Evolutionary conservation across 257 asterid genomes (phyloP), one percentile per base, ranked within the genome.

Genomic region (Solanum phureja): DNA sequence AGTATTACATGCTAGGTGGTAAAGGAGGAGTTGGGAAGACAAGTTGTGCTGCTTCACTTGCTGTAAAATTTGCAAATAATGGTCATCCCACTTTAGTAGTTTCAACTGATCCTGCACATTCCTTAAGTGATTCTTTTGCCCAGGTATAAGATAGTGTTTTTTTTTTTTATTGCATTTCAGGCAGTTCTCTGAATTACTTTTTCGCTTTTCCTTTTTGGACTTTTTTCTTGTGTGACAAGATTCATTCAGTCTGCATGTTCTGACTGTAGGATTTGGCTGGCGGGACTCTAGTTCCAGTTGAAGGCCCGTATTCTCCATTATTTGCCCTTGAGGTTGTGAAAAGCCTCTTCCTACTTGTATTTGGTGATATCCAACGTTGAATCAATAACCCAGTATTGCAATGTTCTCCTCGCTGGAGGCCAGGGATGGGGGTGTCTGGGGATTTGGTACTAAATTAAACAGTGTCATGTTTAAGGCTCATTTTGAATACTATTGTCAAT

Each of bases 1-100:
- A 97, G 88, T 97, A 97, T 88, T 97, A 95, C 92, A 96, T 97
- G 99, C 96, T 97, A 18, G 99, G 99, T 79, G 99, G 99, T 81
- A 97, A 97, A 90, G 99, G 99, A 74, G 99, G 99, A 72, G 99
- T 97, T 35, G 99, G 99, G 77, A 97, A 97, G 92, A 97, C 99
- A 11, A 97, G 99, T 91, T 97, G 99, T 83, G 99, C 99, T 89
- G 98, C 98, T 64, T 95, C 99, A 40, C 98, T 97, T 89, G 99
- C 99, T 62, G 99, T 96, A 79, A 97, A 96, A 90, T 97, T 97
- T 83, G 99, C 99, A 24, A 97, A 97, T 88, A 96, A 92, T 60
- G 99, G 99, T 31, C 99, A 97, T 86, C 98, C 99, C 49, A 96
- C 99, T 31, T 94, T 97, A 7, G 99, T 97, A 89, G 99, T 97